Percentiles rank a stretch among this genome's conserved stretches.
These are phyloP conservation scores for Aspergillus baeticus DNA, from an alignment of 495 filamentous ascomycete genomes.

Conservation along the genomic window DNA sequence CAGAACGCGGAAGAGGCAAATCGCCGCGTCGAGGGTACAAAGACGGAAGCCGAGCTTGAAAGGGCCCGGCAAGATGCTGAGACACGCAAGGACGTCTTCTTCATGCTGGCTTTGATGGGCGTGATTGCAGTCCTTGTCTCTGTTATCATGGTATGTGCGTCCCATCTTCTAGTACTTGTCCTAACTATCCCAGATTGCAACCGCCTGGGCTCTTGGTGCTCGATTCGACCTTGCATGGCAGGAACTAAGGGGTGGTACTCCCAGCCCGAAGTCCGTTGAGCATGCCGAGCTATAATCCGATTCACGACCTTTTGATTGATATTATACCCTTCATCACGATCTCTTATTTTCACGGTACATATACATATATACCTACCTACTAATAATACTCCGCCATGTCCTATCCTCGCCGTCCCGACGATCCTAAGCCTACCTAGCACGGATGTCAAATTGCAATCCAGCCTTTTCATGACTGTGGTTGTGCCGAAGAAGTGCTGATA, in stretches of 20 bases:
- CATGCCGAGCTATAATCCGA: slow-evolving; percentile 43
- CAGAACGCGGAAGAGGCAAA: slow-evolving; percentile 53
- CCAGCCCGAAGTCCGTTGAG: slow-evolving; percentile 24
- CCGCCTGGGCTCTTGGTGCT: slow-evolving; percentile 67
- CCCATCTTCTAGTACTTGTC: neutral
- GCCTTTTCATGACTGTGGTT: slow-evolving; percentile 80
- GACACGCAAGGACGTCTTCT: slow-evolving; percentile 57
- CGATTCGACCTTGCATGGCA: slow-evolving; percentile 62
- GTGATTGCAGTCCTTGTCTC: slow-evolving; percentile 61
- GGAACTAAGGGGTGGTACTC: slow-evolving; percentile 53
- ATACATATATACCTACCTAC: slow-evolving; percentile 18
- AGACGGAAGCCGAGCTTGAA: slow-evolving; percentile 39
- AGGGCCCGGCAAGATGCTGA: slow-evolving; percentile 50
- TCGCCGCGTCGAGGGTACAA: slow-evolving; percentile 37
- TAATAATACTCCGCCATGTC: slow-evolving; percentile 31
- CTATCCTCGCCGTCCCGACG: neutral
- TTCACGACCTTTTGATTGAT: slow-evolving; percentile 28
- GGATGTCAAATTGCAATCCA: slow-evolving; percentile 99
- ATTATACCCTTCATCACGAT: slow-evolving; percentile 21
- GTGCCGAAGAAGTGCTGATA: slow-evolving; percentile 88
- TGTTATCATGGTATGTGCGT: slow-evolving; percentile 58
- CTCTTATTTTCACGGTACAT: slow-evolving; percentile 8
- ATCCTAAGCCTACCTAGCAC: slow-evolving; percentile 58
- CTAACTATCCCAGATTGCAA: slow-evolving; percentile 53
- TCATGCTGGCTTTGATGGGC: slow-evolving; percentile 61